Base-by-base conservation (phyloP, 345 rosid genomes). In the Hibiscus mutabilis region DNA sequence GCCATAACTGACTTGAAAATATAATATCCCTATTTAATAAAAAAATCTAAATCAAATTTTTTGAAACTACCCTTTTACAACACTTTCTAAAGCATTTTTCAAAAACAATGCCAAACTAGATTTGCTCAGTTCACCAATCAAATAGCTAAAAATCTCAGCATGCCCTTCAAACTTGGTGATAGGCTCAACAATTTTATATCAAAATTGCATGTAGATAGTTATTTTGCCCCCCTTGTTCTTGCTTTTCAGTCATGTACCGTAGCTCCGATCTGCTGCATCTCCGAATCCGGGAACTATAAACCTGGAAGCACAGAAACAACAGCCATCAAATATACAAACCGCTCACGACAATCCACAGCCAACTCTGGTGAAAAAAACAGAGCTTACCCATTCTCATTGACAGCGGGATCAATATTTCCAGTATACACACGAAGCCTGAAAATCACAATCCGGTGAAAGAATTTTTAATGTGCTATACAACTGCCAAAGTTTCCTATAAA, bases 201-300 rank as follows among this genome's bases (percentile, higher is more conserved):
- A 37, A 4, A 33, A 37, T 37, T 37, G 42, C 68, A 21, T 24
- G 51, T 62, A 15, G 8, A 68, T 40, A 35, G 1, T 15, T 53
- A n/a, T 19, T 53, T 53, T 15, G 42, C 18, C 6, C 58, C 16
- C 5, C 12, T 42, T 53, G 9, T 6, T 35, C 21, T 56, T 24
- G 7, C 0, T 21, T 6, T 31, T 16, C n/a, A 12, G 42, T 84
- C 61, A 80, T 44, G 97, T 93, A 63, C 97, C 97, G 3, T 86
- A 93, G 86, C 94, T 88, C 21, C 98, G 94, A 77, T 93, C 96
- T 35, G 97, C 98, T 3, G 97, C 97, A 75, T 93, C 98, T 79
- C 98, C 98, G 53, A 93, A 94, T 52, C 98, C 98, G 25, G 98
- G 98, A 69, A 93, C 71, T 57, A 93, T 93, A 76, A 84, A 93